Conservation (phyloP, 805 yeast species). For the Candida tibetensis region DNA sequence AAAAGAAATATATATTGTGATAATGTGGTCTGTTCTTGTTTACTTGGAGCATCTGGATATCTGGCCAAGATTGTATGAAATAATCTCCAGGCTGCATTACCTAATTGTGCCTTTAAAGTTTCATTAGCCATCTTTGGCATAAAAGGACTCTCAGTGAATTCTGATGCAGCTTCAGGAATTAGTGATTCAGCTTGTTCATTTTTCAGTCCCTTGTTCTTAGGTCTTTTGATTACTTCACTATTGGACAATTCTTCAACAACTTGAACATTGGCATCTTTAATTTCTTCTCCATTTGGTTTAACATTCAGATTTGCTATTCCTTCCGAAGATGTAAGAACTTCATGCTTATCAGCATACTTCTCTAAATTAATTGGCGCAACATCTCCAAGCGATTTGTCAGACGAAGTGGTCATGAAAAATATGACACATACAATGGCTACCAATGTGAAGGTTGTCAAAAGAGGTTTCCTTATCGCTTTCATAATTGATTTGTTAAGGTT, state of each 20-base stretch:
- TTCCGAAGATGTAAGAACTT: conserved; percentile 3
- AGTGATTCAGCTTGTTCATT: not conserved
- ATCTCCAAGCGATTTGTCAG: conserved; percentile 19
- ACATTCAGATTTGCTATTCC: not conserved
- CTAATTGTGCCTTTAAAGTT: conserved; percentile 77
- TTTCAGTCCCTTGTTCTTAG: not conserved
- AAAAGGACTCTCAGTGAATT: conserved; percentile 42
- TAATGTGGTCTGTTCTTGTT: conserved; percentile 61
- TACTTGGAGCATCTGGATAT: conserved; percentile 80
- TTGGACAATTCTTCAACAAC: not conserved
- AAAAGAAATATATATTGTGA: conserved; percentile 64
- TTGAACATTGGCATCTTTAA: not conserved
- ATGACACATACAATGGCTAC: conserved; percentile 24
- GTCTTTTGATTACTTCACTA: conserved; percentile 1
- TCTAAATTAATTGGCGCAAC: conserved; percentile 21
- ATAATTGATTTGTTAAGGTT: conserved; percentile 8
- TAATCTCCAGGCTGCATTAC: conserved; percentile 86
- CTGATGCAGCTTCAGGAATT: not conserved
- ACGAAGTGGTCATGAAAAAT: conserved; percentile 24
- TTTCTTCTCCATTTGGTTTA: conserved; percentile 1
- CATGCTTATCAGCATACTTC: conserved; percentile 6
- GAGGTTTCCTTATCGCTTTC: conserved; percentile 25
- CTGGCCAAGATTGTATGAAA: conserved; percentile 91
- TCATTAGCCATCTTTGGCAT: conserved; percentile 96
- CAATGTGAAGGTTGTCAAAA: conserved; percentile 23